Conservation (phyloP, 116 monocot species). For the Thalassia testudinum region DNA sequence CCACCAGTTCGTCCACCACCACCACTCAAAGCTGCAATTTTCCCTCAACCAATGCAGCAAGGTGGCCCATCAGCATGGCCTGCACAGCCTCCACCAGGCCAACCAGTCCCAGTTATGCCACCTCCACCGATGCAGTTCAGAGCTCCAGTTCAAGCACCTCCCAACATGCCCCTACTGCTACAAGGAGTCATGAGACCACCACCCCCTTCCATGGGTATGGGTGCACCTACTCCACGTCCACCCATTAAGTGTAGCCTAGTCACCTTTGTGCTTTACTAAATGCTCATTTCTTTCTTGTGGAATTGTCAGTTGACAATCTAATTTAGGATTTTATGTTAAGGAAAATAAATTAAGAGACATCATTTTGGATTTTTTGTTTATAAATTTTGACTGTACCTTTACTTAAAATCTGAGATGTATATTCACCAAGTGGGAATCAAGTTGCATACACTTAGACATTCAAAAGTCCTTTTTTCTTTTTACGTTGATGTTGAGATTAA, state of each 20-base stretch:
- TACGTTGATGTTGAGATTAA: constrained; percentile 41
- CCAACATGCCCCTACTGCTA: constrained; percentile 13
- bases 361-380: no score
- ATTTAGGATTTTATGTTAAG: no score
- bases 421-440: no score
- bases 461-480: no score
- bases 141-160: constrained; percentile 26
- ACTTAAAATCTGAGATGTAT: no score
- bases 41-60: constrained; percentile 37
- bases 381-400: no score
- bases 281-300: no score
- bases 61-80: constrained; percentile 30
- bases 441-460: no score
- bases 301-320: no score
- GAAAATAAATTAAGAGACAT: no score
- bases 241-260: no score
- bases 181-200: constrained; percentile 39
- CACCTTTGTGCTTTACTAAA: no score
- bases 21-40: constrained; percentile 21
- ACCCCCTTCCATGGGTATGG: constrained; percentile 23
- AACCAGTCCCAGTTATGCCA: constrained; percentile 1
- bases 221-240: constrained; percentile 20
- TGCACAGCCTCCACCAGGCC: constrained; percentile 22
- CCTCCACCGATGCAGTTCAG: constrained; percentile 28
- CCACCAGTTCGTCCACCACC: constrained; percentile 20